Evolutionary conservation across 2,329 filamentous ascomycete species (phyloP).

Genomic region (Amauroascus verrucosus): DNA sequence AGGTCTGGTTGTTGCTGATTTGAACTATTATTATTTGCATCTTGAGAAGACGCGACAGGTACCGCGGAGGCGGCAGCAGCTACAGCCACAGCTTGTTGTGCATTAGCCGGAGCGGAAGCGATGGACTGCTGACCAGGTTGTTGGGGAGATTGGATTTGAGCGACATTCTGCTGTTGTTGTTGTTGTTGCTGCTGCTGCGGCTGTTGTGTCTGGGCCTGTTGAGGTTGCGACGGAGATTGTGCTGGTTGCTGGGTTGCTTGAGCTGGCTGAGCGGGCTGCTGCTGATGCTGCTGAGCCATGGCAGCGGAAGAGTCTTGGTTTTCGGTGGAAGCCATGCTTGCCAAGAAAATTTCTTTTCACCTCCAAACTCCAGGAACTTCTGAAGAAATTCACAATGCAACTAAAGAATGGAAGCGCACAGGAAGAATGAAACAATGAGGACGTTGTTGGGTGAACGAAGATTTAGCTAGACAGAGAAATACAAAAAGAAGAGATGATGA

Average conservation of each 20-base stretch:
- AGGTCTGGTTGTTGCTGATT: conserved; percentile 31
- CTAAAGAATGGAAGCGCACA: not conserved
- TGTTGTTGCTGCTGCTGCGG: conserved; percentile 14
- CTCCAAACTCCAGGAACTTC: conserved; percentile 3
- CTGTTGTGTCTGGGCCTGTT: conserved; percentile 13
- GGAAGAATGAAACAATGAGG: not conserved
- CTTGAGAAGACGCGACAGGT: conserved; percentile 22
- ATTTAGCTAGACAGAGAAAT: conserved; percentile 5
- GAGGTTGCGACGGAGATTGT: conserved; percentile 4
- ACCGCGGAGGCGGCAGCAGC: conserved; percentile 32
- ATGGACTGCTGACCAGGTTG: conserved; percentile 20
- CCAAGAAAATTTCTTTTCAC: conserved; percentile 18
- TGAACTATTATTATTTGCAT: conserved; percentile 15
- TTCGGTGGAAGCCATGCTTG: conserved; percentile 33
- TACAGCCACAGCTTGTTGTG: conserved; percentile 24
- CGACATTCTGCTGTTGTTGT: conserved; percentile 16
- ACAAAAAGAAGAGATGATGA: conserved; percentile 10
- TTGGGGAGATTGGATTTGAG: conserved; percentile 18
- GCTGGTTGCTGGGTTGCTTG: conserved; percentile 10
- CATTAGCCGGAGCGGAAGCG: conserved; percentile 26
- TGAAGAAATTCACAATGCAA: not conserved
- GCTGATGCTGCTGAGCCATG: conserved; percentile 18
- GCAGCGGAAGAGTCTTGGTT: conserved; percentile 25
- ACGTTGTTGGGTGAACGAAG: not conserved
- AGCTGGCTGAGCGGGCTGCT: conserved; percentile 11